Percentiles rank a stretch among this genome's conserved stretches.
Evolutionary conservation across 306 rosid genomes (phyloP).

Genomic region (Cucumis sativus): DNA sequence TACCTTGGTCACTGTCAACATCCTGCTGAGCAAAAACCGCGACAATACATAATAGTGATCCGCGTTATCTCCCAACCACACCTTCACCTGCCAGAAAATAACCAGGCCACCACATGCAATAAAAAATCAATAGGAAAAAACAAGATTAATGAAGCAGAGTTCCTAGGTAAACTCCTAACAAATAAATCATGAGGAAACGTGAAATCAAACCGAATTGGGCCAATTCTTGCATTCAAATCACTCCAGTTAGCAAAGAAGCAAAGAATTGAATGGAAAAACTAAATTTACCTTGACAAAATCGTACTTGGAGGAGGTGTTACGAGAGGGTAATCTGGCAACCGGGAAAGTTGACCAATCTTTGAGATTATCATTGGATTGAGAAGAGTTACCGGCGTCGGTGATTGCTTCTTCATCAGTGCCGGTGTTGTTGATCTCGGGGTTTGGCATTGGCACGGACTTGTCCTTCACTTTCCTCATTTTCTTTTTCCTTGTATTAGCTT

Average conservation of each 20-base stretch:
- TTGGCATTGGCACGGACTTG: slow-evolving; percentile 6
- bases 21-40: slow-evolving; percentile 81
- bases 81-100: slow-evolving; percentile 48
- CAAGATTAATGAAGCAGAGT: not conserved
- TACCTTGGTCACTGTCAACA: slow-evolving; percentile 92
- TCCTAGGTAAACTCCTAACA: not conserved
- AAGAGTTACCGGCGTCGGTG: slow-evolving; percentile 11
- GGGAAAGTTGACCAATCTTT: slow-evolving; percentile 24
- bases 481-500: not conserved
- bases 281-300: slow-evolving; percentile 75
- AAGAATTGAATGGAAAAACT: not conserved
- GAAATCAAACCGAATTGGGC: not conserved
- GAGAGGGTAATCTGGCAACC: slow-evolving; percentile 44
- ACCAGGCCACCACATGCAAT: not conserved
- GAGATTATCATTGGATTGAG: slow-evolving; percentile 1
- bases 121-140: not conserved
- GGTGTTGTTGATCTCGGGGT: slow-evolving; percentile 11
- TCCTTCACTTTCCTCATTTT: not conserved
- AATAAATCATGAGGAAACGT: not conserved
- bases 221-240: not conserved
- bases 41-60: slow-evolving; percentile 94
- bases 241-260: not conserved
- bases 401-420: slow-evolving; percentile 24
- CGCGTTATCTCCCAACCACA: slow-evolving; percentile 95
- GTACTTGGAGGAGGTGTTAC: slow-evolving; percentile 85